Conservation (phyloP, 345 rosid species). For the Trapa incisa region DNA sequence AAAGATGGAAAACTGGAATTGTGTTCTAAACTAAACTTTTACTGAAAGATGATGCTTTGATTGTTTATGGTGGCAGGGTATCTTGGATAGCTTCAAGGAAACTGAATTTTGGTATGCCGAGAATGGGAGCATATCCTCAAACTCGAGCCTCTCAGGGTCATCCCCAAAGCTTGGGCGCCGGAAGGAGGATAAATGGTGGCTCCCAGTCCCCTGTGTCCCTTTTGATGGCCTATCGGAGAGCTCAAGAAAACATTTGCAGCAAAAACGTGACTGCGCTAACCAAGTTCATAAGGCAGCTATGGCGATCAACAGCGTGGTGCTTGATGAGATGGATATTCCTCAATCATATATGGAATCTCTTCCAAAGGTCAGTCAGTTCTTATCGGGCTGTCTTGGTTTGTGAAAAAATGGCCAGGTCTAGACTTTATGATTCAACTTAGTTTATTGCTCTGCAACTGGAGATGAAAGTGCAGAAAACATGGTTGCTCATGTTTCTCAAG, state of each 20-base stretch:
- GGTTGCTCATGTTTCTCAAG: too few relatives aligned
- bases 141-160: constrained; percentile 7
- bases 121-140: constrained; percentile 17
- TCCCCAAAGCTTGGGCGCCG: constrained; percentile 11
- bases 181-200: constrained; percentile 59
- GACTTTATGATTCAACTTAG: neutral
- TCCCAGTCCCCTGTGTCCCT: constrained; percentile 41
- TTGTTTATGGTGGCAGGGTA: constrained; percentile 10
- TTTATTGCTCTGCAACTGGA: neutral
- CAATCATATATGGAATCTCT: constrained; percentile 32
- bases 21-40: neutral
- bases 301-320: constrained; percentile 41
- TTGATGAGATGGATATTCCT: constrained; percentile 54
- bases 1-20: neutral
- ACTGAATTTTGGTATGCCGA: constrained; percentile 42
- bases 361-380: constrained; percentile 32
- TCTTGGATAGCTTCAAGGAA: constrained; percentile 33
- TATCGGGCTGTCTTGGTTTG: too few relatives aligned
- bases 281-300: constrained; percentile 51
- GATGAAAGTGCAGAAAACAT: too few relatives aligned
- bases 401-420: neutral
- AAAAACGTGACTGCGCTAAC: constrained; percentile 33
- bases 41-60: neutral
- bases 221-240: constrained; percentile 34
- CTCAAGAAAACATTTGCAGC: constrained; percentile 35